Evolutionary conservation across 495 filamentous ascomycete species (phyloP).

Genomic region (Pseudevernia furfuracea): DNA sequence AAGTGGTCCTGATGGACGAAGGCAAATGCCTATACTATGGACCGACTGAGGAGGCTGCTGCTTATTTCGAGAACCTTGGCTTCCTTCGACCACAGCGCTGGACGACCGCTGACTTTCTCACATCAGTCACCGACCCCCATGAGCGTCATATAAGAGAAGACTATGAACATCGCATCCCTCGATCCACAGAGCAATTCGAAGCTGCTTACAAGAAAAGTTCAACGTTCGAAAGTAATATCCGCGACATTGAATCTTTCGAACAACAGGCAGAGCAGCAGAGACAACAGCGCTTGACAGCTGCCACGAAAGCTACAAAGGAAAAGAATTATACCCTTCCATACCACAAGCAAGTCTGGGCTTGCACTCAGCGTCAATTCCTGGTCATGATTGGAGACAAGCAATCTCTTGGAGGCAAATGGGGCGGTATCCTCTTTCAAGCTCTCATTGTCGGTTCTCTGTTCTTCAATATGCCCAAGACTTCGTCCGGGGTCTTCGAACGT

Average conservation of each 20-base stretch:
- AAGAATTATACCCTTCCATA: constrained; percentile 63
- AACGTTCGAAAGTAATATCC: constrained; percentile 29
- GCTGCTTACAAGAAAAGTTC: constrained; percentile 45
- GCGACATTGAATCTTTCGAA: constrained; percentile 47
- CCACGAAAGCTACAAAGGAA: constrained; percentile 42
- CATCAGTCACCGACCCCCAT: constrained; percentile 55
- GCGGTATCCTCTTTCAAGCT: constrained; percentile 60
- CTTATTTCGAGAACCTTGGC: constrained; percentile 58
- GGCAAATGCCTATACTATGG: constrained; percentile 61
- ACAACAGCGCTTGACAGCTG: constrained; percentile 41
- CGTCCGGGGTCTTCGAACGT: constrained; percentile 40
- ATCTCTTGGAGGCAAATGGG: constrained; percentile 42
- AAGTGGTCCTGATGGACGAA: constrained; percentile 61
- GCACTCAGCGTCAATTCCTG: constrained; percentile 58
- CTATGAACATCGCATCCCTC: constrained; percentile 53
- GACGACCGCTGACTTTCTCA: constrained; percentile 65
- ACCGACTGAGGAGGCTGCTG: constrained; percentile 45
- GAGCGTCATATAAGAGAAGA: constrained; percentile 52
- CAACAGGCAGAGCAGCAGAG: constrained; percentile 39
- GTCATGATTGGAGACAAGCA: constrained; percentile 57
- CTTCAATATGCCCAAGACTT: constrained; percentile 57
- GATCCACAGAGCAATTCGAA: constrained; percentile 52
- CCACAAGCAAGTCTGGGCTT: constrained; percentile 57
- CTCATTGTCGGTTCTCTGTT: constrained; percentile 73
- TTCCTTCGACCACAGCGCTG: constrained; percentile 53